Percentiles rank a stretch among this genome's conserved stretches.
Evolutionary conservation across 2,329 filamentous ascomycete species (phyloP).

Genomic region (Lachnellula subtilissima): DNA sequence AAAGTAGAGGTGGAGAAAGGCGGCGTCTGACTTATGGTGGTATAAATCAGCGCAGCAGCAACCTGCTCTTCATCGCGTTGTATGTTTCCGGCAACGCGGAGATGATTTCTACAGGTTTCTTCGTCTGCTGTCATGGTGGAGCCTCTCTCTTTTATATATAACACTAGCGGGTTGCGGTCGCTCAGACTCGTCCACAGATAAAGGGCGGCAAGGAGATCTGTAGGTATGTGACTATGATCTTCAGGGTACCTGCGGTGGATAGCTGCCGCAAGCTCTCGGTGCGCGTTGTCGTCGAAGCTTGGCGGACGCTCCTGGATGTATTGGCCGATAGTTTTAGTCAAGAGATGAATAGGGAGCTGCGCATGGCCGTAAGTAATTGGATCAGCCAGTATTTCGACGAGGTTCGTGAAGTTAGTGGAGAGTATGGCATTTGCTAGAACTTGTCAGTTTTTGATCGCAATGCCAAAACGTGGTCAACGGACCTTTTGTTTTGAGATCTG

Average conservation of each 20-base stretch:
- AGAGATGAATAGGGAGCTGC: constrained; percentile 62
- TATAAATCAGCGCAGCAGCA: constrained; percentile 69
- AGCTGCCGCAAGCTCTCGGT: constrained; percentile 60
- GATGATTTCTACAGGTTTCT: constrained; percentile 55
- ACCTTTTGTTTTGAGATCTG: constrained; percentile 89
- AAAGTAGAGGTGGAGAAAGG: constrained; percentile 49
- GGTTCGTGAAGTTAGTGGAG: constrained; percentile 70
- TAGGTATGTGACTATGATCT: constrained; percentile 58
- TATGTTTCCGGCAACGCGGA: constrained; percentile 50
- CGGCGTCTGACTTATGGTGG: constrained; percentile 53
- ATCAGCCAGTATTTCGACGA: constrained; percentile 67
- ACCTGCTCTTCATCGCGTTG: constrained; percentile 78
- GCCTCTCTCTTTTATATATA: constrained; percentile 70
- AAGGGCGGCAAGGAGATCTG: constrained; percentile 64
- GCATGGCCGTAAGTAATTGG: constrained; percentile 56
- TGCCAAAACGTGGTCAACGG: constrained; percentile 24
- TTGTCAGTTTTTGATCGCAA: not conserved
- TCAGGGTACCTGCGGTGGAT: constrained; percentile 57
- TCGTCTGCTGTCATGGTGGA: constrained; percentile 69
- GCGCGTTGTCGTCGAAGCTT: constrained; percentile 72
- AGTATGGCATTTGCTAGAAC: constrained; percentile 79
- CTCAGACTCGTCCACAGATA: constrained; percentile 63
- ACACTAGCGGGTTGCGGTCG: constrained; percentile 54
- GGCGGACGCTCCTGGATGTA: constrained; percentile 83
- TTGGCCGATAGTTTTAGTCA: constrained; percentile 77